Percentiles rank a stretch among this genome's conserved stretches.
phyloP scores from a whole-genome alignment of 2,329 filamentous ascomycete genomes.

The Colletotrichum spaethianum region DNA sequence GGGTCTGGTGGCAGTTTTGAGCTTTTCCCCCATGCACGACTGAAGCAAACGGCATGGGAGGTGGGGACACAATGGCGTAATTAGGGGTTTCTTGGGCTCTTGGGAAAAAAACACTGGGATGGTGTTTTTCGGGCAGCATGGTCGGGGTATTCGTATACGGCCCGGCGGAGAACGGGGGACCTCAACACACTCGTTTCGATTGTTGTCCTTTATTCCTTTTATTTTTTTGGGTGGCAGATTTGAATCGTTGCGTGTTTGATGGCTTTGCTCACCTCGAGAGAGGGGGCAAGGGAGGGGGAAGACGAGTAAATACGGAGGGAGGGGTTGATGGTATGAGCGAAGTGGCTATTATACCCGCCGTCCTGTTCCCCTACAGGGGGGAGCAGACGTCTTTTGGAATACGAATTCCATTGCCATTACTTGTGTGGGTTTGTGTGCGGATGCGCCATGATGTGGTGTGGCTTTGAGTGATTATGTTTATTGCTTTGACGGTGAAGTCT shows the following conservation, averaged over 20 bases:
- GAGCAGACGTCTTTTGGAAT: conserved; percentile 34
- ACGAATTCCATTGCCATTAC: conserved; percentile 10
- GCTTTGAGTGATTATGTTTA: background rate
- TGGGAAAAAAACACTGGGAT: conserved; percentile 4
- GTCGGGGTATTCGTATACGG: conserved; percentile 9
- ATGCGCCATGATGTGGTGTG: background rate
- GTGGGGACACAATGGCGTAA: conserved; percentile 32
- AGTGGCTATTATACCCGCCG: conserved; percentile 41
- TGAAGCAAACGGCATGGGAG: background rate
- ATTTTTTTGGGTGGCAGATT: background rate
- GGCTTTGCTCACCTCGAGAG: background rate
- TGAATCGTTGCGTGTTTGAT: background rate
- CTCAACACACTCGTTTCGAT: conserved; percentile 38
- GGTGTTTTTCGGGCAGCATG: conserved; percentile 28
- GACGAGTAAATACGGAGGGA: background rate
- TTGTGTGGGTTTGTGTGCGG: background rate
- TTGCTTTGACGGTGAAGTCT: background rate
- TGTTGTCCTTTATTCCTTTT: conserved; percentile 10
- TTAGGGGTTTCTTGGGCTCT: conserved; percentile 21
- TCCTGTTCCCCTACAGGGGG: background rate
- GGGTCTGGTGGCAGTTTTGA: conserved; percentile 9
- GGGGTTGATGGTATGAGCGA: background rate
- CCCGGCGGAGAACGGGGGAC: conserved; percentile 14
- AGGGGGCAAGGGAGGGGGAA: background rate
- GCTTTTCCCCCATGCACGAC: background rate